These are phyloP conservation scores for Darksidea phi DNA, from an alignment of 495 filamentous ascomycete genomes.

Conservation along the genomic window DNA sequence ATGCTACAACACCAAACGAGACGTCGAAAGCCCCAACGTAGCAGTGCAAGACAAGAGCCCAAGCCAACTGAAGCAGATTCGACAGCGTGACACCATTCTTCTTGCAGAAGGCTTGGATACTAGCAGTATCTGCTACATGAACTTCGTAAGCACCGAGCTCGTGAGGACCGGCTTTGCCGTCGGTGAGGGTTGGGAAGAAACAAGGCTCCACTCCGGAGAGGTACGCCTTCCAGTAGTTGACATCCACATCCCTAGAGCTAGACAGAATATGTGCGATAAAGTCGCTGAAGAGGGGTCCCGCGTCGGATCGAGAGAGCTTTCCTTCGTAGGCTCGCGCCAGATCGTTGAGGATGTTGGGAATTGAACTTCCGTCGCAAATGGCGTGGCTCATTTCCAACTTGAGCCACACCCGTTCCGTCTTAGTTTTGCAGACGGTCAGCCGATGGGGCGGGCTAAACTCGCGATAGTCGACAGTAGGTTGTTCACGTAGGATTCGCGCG, in stretches of 20 bases:
- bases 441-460: conserved; percentile 27
- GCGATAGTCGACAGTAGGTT: conserved; percentile 22
- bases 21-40: conserved; percentile 54
- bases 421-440: conserved; percentile 28
- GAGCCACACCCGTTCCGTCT: conserved; percentile 19
- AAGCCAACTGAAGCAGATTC: conserved; percentile 54
- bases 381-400: conserved; percentile 35
- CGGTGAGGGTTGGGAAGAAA: conserved; percentile 25
- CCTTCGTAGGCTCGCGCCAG: conserved; percentile 29
- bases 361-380: conserved; percentile 34
- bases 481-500: conserved; percentile 10
- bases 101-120: conserved; percentile 49
- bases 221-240: conserved; percentile 38
- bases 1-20: conserved; percentile 56
- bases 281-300: conserved; percentile 34
- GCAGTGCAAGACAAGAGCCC: conserved; percentile 53
- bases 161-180: conserved; percentile 10
- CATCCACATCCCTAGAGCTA: conserved; percentile 20
- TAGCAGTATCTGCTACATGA: conserved; percentile 7
- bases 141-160: conserved; percentile 22
- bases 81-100: conserved; percentile 51
- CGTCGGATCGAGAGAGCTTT: conserved; percentile 8
- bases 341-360: conserved; percentile 31
- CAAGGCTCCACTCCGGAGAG: conserved; percentile 33
- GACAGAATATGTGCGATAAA: conserved; percentile 34